Percentiles rank a stretch among this genome's conserved stretches.
These are phyloP conservation scores for Murraya paniculata DNA, from an alignment of 345 rosid genomes.

Conservation along the genomic window DNA sequence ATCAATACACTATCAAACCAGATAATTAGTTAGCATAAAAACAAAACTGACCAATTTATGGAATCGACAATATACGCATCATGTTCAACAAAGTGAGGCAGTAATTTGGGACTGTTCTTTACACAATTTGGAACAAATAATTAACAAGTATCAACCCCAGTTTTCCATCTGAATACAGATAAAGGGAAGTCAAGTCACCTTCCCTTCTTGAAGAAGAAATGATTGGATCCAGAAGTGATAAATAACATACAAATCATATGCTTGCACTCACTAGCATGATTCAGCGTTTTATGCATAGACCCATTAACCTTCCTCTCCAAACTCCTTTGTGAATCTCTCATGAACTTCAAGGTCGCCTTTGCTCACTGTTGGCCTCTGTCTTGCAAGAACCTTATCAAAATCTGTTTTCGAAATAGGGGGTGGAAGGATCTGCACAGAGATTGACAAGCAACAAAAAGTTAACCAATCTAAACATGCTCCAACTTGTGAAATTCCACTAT, in stretches of 20 bases:
- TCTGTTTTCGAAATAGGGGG: slow-evolving; percentile 78
- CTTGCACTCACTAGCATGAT: slow-evolving; percentile 29
- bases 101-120: slow-evolving; percentile 32
- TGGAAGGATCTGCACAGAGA: slow-evolving; percentile 72
- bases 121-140: slow-evolving; percentile 42
- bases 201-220: slow-evolving; percentile 27
- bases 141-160: slow-evolving; percentile 22
- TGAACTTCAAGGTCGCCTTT: slow-evolving; percentile 84
- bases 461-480: not conserved
- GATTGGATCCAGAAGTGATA: slow-evolving; percentile 27
- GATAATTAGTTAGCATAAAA: not conserved
- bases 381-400: slow-evolving; percentile 90
- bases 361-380: slow-evolving; percentile 96
- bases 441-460: not conserved
- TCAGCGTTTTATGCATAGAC: slow-evolving; percentile 4
- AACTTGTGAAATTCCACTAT: not conserved
- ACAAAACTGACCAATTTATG: not conserved
- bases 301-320: slow-evolving; percentile 91
- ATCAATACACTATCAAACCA: not conserved
- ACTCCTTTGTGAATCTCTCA: slow-evolving; percentile 94
- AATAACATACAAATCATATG: slow-evolving; percentile 40
- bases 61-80: slow-evolving; percentile 12
- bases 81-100: slow-evolving; percentile 7
- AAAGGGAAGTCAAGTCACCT: slow-evolving; percentile 31
- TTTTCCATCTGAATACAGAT: slow-evolving; percentile 30